Evolutionary conservation across 768 basidiomycete species (phyloP), one percentile per base, ranked within the genome.

Genomic region (Lactarius indigo): DNA sequence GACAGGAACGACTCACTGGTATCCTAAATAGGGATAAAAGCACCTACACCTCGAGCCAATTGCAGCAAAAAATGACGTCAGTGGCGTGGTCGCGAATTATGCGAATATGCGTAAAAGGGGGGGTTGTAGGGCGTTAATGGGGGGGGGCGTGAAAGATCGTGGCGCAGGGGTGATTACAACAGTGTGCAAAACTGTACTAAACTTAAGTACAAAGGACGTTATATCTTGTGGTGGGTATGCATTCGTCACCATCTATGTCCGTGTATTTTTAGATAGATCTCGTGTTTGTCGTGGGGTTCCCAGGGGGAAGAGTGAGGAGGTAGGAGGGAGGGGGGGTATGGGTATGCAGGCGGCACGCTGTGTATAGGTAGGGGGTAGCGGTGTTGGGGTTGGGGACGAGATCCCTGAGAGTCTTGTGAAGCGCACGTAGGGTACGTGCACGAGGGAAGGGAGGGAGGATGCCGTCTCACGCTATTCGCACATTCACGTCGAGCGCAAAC

Each of bases 131-230:
- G 47, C 28, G 35, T 47, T 62, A 56, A 26, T 30, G 20, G 6
- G 44, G 28, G 20, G 6, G 44, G 28, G 52, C 47, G 31, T 66
- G 61, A 52, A 52, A 23, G 47, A 66, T 47, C 61, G 37, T 66
- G 35, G 37, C 17, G 31, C 47, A 23, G 57, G 30, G 13, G 42
- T 26, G 26, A 39, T 42, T 69, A 69, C 60, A 68, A 47, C 59
- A 58, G 37, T 17, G 35, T 61, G 61, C 42, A 60, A 60, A 57
- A 58, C 65, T 41, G 57, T 66, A 62, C 28, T 35, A 54, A n/a
- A n/a, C n/a, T n/a, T n/a, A n/a, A 42, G 56, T 67, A 68, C 65
- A 68, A 54, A 56, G 35, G 30, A 41, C 44, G 63, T 31, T n/a
- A n/a, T n/a, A 12, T 37, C 35, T 39, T 52, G 26, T 26, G 42